phyloP scores from a whole-genome alignment of 1,284 basidiomycete genomes.

The Cystobasidium pallidum region DNA sequence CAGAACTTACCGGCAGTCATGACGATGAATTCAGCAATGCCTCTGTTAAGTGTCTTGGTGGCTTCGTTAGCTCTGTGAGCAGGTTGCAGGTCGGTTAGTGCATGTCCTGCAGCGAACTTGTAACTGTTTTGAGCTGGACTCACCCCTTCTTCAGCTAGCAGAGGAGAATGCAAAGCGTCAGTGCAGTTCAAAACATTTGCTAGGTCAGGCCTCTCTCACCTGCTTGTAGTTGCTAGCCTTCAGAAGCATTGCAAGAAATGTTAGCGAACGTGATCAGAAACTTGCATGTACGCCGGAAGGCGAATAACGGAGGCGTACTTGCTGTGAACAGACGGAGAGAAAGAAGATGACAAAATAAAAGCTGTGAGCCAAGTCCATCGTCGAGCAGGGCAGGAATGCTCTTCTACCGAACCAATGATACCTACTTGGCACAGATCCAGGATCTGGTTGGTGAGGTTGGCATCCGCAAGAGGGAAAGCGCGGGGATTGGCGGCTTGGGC shows the following conservation, averaged over 20 bases:
- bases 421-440: constrained; percentile 55
- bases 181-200: background rate
- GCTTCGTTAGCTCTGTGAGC: constrained; percentile 79
- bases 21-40: constrained; percentile 98
- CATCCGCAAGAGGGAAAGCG: constrained; percentile 90
- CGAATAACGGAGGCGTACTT: constrained; percentile 11
- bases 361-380: background rate
- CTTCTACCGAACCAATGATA: constrained; percentile 29
- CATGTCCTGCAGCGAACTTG: background rate
- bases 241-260: constrained; percentile 7
- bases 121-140: constrained; percentile 66
- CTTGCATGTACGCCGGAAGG: constrained; percentile 8
- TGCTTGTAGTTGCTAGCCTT: constrained; percentile 49
- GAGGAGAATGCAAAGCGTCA: background rate
- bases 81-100: background rate
- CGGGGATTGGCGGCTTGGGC: constrained; percentile 9
- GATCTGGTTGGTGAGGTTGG: constrained; percentile 90
- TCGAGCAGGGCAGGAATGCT: too few species aligned
- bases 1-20: constrained; percentile 72
- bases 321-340: constrained; percentile 1
- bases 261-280: constrained; percentile 18
- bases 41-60: constrained; percentile 84
- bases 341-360: background rate
- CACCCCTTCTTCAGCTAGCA: constrained; percentile 61
- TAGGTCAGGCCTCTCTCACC: constrained; percentile 3